Conservation (phyloP, 768 basidiomycete genomes). For the Peribolospora baueri region DNA sequence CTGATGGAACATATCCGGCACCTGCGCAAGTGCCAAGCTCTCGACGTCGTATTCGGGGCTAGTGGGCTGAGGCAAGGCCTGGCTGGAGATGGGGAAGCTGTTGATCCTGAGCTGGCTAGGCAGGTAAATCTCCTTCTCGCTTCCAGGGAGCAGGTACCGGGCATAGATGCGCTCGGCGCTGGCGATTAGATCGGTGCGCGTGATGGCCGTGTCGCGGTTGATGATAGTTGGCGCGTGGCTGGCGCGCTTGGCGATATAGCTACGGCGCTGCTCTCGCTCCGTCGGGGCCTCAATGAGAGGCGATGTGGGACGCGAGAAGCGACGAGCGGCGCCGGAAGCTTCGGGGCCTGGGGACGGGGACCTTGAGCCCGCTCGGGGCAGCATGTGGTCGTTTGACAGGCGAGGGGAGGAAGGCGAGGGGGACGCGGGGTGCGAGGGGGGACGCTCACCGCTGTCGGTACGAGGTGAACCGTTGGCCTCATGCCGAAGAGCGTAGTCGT, state of each 20-base stretch:
- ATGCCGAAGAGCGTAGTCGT: too few relatives aligned
- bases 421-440: too few relatives aligned
- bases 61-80: conserved; percentile 39
- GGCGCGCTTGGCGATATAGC: too few relatives aligned
- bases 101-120: conserved; percentile 79
- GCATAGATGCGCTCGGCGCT: conserved; percentile 91
- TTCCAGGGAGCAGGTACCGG: conserved; percentile 66
- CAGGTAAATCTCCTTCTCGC: conserved; percentile 94
- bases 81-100: conserved; percentile 58
- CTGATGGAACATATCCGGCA: conserved; percentile 83
- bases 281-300: too few relatives aligned
- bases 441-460: too few relatives aligned
- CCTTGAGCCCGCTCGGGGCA: not conserved
- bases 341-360: not conserved
- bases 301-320: not conserved
- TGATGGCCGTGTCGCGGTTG: conserved; percentile 70
- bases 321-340: not conserved
- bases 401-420: not conserved
- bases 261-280: too few relatives aligned
- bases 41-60: conserved; percentile 28
- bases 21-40: conserved; percentile 50
- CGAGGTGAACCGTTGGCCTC: too few relatives aligned
- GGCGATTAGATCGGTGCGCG: conserved; percentile 63
- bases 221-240: conserved; percentile 62
- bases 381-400: not conserved